Conservation (phyloP, 495 filamentous ascomycete genomes). For the Thermothielavioides terrestris region DNA sequence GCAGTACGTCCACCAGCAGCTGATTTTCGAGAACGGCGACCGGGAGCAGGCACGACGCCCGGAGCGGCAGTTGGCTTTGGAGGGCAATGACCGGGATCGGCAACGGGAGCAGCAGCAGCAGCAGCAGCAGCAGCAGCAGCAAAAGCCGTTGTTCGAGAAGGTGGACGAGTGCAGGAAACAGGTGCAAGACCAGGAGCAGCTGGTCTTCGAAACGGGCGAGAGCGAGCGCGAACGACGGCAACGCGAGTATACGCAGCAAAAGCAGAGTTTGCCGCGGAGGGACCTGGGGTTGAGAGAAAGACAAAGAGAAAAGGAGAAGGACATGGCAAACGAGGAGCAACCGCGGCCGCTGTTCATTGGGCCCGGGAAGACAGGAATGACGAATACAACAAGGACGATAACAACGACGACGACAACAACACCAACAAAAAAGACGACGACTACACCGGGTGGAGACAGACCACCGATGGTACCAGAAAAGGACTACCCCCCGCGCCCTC, state of each 20-base stretch:
- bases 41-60: background rate
- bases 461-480: constrained; percentile 1
- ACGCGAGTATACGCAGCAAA: background rate
- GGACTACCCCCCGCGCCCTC: background rate
- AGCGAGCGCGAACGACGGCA: background rate
- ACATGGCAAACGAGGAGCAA: background rate
- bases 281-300: background rate
- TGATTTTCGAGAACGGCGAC: constrained; percentile 18
- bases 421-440: background rate
- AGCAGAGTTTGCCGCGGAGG: background rate
- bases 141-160: constrained; percentile 14
- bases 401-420: background rate
- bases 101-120: background rate
- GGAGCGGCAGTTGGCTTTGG: background rate
- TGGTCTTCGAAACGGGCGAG: constrained; percentile 12
- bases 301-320: background rate
- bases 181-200: too few species aligned
- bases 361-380: background rate
- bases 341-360: background rate
- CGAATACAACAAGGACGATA: background rate
- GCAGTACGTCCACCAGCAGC: constrained; percentile 24
- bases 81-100: background rate
- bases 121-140: background rate
- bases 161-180: too few species aligned
- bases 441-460: background rate